Evolutionary conservation across 805 yeast genomes (phyloP).

Genomic region (Candida tammaniensis): DNA sequence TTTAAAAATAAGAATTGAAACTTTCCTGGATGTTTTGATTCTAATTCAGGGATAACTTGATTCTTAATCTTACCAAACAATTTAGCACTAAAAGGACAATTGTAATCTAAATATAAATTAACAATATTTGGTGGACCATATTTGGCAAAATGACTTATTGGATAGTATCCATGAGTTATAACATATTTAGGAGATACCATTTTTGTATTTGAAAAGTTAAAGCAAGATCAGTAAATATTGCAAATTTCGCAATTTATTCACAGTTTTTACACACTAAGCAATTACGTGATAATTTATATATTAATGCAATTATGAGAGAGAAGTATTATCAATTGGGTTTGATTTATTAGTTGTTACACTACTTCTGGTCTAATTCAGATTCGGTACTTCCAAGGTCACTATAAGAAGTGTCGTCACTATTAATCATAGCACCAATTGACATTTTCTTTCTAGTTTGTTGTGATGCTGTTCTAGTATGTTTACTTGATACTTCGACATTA

Average conservation of each 20-base stretch:
- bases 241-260: too few species aligned
- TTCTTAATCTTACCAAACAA: conserved; percentile 54
- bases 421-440: conserved; percentile 1
- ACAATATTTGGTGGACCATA: conserved; percentile 39
- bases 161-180: conserved; percentile 32
- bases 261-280: too few species aligned
- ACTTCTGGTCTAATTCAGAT: conserved; percentile 1
- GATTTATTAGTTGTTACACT: background rate
- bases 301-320: too few species aligned
- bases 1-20: conserved; percentile 65
- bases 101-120: conserved; percentile 70
- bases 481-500: too few species aligned
- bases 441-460: background rate
- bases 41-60: conserved; percentile 52
- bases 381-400: conserved; percentile 9
- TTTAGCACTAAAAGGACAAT: conserved; percentile 73
- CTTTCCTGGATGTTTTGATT: conserved; percentile 42
- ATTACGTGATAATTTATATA: too few species aligned
- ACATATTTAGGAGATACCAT: conserved; percentile 45
- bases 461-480: too few species aligned
- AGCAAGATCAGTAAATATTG: too few species aligned
- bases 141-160: conserved; percentile 7
- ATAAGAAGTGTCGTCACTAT: conserved; percentile 9
- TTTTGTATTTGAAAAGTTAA: too few species aligned
- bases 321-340: too few species aligned